Percentiles rank a stretch among this genome's conserved stretches.
phyloP scores from a whole-genome alignment of 2,329 filamentous ascomycete genomes.

The Claviceps paspali region DNA sequence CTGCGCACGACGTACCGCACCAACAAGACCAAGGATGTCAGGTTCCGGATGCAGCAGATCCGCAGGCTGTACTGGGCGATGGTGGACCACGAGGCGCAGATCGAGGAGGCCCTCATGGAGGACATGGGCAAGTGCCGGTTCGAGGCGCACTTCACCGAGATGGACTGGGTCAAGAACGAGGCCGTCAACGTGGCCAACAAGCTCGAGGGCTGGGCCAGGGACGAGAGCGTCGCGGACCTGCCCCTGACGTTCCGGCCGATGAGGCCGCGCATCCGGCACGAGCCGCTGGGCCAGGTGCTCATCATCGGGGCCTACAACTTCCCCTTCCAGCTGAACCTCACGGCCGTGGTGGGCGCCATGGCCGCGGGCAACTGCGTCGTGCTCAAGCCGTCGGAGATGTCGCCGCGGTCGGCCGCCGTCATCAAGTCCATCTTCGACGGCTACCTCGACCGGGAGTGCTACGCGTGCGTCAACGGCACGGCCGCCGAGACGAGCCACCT shows the following conservation, averaged over 20 bases:
- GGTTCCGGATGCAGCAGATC: constrained; percentile 73
- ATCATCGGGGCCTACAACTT: constrained; percentile 94
- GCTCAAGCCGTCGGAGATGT: constrained; percentile 78
- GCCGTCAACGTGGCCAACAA: constrained; percentile 65
- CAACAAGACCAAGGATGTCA: constrained; percentile 67
- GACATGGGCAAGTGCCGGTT: constrained; percentile 68
- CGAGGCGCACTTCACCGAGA: constrained; percentile 61
- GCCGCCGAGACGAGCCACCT: constrained; percentile 68
- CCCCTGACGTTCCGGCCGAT: constrained; percentile 52
- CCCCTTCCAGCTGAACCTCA: constrained; percentile 66
- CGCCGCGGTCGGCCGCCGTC: constrained; percentile 61
- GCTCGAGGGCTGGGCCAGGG: constrained; percentile 67
- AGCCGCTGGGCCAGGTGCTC: constrained; percentile 69
- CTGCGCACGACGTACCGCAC: constrained; percentile 57
- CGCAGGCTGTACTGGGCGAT: constrained; percentile 91
- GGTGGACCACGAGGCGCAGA: constrained; percentile 57
- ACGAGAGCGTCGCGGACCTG: constrained; percentile 60
- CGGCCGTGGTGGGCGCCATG: constrained; percentile 77
- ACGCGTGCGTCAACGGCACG: constrained; percentile 64
- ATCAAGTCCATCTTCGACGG: constrained; percentile 64
- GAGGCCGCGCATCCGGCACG: constrained; percentile 65
- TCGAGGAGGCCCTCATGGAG: constrained; percentile 58
- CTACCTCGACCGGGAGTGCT: constrained; percentile 62
- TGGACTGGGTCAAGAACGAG: constrained; percentile 67
- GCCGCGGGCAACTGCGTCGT: constrained; percentile 80